Evolutionary conservation across 176 grass and related monocot genomes (phyloP).

Genomic region (Ampelocalamus luodianensis): DNA sequence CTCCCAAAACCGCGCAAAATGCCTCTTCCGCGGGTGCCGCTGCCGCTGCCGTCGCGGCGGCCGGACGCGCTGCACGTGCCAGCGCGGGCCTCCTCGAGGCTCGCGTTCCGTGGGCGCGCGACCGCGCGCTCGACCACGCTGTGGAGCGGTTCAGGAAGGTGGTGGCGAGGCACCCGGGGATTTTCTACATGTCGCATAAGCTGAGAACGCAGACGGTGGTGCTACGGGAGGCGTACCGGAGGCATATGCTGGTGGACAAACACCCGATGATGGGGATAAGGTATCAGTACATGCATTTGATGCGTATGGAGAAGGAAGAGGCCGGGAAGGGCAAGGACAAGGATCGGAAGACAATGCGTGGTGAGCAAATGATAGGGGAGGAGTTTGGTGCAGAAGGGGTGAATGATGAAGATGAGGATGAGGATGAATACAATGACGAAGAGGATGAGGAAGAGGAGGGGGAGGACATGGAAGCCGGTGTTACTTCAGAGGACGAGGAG

Average conservation of each 20-base stretch:
- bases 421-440: slow-evolving; percentile 44
- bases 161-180: slow-evolving; percentile 75
- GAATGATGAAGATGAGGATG: slow-evolving; percentile 47
- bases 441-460: slow-evolving; percentile 51
- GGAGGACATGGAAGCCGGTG: slow-evolving; percentile 38
- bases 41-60: no score
- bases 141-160: slow-evolving; percentile 87
- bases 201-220: slow-evolving; percentile 82
- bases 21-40: no score
- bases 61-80: no score
- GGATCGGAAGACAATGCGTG: slow-evolving; percentile 27
- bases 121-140: no score
- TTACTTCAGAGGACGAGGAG: slow-evolving; percentile 51
- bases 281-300: slow-evolving; percentile 87
- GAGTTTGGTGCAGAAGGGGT: slow-evolving; percentile 40
- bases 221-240: slow-evolving; percentile 73
- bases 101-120: no score
- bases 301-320: slow-evolving; percentile 78
- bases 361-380: slow-evolving; percentile 10
- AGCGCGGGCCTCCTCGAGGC: no score
- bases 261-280: slow-evolving; percentile 88
- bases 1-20: no score
- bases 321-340: slow-evolving; percentile 51
- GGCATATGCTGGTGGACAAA: slow-evolving; percentile 79
- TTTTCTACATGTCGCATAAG: slow-evolving; percentile 92